Evolutionary conservation across 202 grass and related monocot genomes (phyloP).

Genomic region (Carex arenaria): DNA sequence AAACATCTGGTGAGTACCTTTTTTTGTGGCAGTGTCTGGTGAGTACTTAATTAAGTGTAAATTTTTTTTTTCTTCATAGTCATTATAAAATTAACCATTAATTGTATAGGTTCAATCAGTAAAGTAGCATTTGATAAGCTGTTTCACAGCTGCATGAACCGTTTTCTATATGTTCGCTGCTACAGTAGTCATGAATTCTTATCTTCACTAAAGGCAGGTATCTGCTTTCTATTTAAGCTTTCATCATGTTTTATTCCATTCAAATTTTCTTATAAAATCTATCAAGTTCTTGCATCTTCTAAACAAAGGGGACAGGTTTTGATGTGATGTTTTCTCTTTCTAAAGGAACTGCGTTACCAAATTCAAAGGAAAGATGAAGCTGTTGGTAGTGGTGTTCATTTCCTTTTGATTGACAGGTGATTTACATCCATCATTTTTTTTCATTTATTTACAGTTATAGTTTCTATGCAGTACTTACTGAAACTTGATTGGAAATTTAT

Average conservation of each 20-base stretch:
- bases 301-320: constrained; percentile 15
- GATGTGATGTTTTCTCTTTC: constrained; percentile 27
- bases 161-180: constrained; percentile 74
- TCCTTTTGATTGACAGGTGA: constrained; percentile 87
- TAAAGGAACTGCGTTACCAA: constrained; percentile 42
- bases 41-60: too few species aligned
- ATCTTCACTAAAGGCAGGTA: constrained; percentile 69
- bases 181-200: constrained; percentile 68
- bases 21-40: neutral
- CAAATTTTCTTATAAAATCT: neutral
- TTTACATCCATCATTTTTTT: neutral
- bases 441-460: neutral
- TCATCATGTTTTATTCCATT: neutral
- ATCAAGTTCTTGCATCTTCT: constrained; percentile 2
- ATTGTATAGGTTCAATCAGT: constrained; percentile 12
- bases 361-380: constrained; percentile 40
- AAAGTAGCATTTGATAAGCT: constrained; percentile 17
- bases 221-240: neutral
- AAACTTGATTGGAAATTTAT: constrained; percentile 19
- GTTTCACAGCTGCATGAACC: constrained; percentile 67
- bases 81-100: neutral
- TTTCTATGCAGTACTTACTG: constrained; percentile 12
- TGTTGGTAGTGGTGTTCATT: constrained; percentile 46
- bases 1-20: constrained; percentile 28
- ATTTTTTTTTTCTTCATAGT: neutral